These are phyloP conservation scores for Rhododendron simsii DNA, from an alignment of 148 eudicot genomes.

Conservation along the genomic window DNA sequence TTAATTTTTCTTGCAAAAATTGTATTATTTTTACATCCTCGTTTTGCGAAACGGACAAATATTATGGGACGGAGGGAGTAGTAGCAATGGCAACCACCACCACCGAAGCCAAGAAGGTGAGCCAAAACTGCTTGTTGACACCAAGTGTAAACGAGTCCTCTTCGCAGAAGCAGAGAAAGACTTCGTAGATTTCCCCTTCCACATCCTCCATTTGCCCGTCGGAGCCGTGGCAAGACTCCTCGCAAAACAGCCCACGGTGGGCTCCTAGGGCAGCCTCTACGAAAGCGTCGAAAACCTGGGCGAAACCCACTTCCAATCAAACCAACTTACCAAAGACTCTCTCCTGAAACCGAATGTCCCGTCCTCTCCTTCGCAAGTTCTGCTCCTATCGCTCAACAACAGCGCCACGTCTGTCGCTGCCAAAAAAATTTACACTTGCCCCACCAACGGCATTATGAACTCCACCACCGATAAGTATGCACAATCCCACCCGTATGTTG, in stretches of 20 bases:
- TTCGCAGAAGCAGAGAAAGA: slow-evolving; percentile 17
- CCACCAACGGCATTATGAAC: too few relatives aligned
- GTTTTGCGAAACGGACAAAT: too few relatives aligned
- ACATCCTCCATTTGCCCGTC: slow-evolving; percentile 22
- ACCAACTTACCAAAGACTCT: neutral
- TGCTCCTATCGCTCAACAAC: neutral
- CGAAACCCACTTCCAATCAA: neutral
- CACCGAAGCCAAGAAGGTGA: too few relatives aligned
- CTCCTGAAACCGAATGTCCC: neutral
- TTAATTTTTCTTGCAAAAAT: too few relatives aligned
- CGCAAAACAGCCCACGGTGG: neutral
- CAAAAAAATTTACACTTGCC: too few relatives aligned
- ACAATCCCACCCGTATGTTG: too few relatives aligned
- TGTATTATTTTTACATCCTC: too few relatives aligned
- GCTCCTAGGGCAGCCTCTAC: slow-evolving; percentile 6
- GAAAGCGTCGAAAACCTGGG: slow-evolving; percentile 11
- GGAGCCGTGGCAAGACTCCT: slow-evolving; percentile 4
- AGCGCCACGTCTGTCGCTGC: too few relatives aligned
- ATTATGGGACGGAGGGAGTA: too few relatives aligned
- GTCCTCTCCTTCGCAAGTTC: neutral
- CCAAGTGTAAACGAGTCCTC: slow-evolving; percentile 16
- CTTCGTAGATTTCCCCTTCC: slow-evolving; percentile 33
- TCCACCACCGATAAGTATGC: too few relatives aligned
- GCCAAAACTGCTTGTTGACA: slow-evolving; percentile 23
- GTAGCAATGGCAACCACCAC: too few relatives aligned